Conservation (phyloP, 1,284 basidiomycete species). For the Trametes hirsuta region DNA sequence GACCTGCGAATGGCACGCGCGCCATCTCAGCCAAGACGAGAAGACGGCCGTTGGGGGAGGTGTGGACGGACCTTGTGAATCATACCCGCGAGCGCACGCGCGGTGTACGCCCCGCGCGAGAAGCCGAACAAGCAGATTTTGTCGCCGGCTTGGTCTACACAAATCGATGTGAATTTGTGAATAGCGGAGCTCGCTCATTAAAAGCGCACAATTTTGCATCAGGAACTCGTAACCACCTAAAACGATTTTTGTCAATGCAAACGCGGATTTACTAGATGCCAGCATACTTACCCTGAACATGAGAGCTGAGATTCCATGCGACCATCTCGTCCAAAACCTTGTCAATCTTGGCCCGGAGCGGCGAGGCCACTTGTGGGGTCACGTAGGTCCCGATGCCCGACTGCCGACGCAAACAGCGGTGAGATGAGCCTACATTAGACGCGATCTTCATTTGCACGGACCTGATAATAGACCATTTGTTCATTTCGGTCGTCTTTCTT, state of each 20-base stretch:
- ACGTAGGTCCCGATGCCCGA: slow-evolving; percentile 58
- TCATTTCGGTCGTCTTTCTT: slow-evolving; percentile 52
- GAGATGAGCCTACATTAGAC: too few species aligned
- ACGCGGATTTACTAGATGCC: too few species aligned
- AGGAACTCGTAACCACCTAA: slow-evolving; percentile 64
- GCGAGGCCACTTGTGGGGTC: slow-evolving; percentile 46
- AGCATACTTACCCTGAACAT: slow-evolving; percentile 51
- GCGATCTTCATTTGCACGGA: slow-evolving; percentile 23
- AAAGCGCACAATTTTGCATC: slow-evolving; percentile 58
- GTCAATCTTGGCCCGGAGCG: slow-evolving; percentile 40
- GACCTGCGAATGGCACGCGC: slow-evolving; percentile 34
- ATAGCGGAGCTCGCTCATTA: too few species aligned
- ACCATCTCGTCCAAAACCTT: slow-evolving; percentile 53
- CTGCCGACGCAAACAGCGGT: slow-evolving; percentile 27
- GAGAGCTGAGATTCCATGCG: slow-evolving; percentile 56
- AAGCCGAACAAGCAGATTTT: slow-evolving; percentile 64
- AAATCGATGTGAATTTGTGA: background rate
- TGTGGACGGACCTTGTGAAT: slow-evolving; percentile 43
- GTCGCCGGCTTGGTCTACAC: slow-evolving; percentile 46
- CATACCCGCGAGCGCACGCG: slow-evolving; percentile 54
- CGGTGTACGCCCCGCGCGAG: slow-evolving; percentile 67
- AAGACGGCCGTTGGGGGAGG: background rate
- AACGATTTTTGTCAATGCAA: background rate
- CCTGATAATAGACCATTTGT: slow-evolving; percentile 70
- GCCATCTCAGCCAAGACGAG: too few species aligned